These are phyloP conservation scores for Penicillium maclennaniae DNA, from an alignment of 495 filamentous ascomycete genomes.

Conservation along the genomic window DNA sequence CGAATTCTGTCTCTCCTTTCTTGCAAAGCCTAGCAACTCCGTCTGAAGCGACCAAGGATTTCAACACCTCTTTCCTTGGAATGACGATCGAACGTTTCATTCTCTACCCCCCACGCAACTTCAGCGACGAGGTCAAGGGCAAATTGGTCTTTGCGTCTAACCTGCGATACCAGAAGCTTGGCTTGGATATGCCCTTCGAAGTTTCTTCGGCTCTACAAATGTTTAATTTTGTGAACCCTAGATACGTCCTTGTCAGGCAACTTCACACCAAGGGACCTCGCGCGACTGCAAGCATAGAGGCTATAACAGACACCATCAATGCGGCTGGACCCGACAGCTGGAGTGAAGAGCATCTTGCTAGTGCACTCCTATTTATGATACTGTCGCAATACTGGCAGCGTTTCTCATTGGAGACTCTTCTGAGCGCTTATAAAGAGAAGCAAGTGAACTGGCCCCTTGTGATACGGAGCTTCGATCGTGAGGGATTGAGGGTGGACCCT, in stretches of 20 bases:
- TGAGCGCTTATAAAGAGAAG: conserved; percentile 57
- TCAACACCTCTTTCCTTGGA: conserved; percentile 62
- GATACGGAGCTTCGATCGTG: conserved; percentile 77
- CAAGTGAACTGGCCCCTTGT: conserved; percentile 78
- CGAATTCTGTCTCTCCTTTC: conserved; percentile 69
- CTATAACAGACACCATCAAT: conserved; percentile 59
- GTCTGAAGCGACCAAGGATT: conserved; percentile 57
- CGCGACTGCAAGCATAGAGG: conserved; percentile 50
- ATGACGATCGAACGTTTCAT: conserved; percentile 77
- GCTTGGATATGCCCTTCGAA: conserved; percentile 61
- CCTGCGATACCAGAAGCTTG: conserved; percentile 60
- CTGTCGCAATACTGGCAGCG: conserved; percentile 59
- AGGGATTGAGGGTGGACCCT: conserved; percentile 67
- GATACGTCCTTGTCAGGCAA: conserved; percentile 65
- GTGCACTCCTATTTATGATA: conserved; percentile 78
- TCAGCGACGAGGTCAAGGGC: conserved; percentile 68
- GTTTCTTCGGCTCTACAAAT: conserved; percentile 72
- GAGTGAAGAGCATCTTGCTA: conserved; percentile 76
- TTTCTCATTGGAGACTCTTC: conserved; percentile 71
- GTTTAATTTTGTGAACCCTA: conserved; percentile 61
- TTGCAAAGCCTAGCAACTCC: conserved; percentile 63
- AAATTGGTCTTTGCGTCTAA: conserved; percentile 64
- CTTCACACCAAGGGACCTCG: conserved; percentile 72
- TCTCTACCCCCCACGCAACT: conserved; percentile 74
- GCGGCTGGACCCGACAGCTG: conserved; percentile 64